Evolutionary conservation across 2,329 filamentous ascomycete species (phyloP).

Genomic region (Leptosphaerulina australis): DNA sequence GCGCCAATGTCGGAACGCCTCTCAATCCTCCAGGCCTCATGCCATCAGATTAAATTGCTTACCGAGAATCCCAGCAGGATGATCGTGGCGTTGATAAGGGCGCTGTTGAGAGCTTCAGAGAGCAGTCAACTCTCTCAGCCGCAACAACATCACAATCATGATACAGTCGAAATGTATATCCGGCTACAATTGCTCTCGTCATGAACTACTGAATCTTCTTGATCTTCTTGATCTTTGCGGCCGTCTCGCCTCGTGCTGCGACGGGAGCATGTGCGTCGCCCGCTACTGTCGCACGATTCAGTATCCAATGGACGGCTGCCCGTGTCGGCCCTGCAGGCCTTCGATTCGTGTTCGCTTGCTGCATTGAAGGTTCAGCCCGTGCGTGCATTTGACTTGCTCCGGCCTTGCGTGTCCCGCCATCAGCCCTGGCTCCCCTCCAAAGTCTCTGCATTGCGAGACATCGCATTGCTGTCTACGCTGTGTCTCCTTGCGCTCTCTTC

Average conservation of each 20-base stretch:
- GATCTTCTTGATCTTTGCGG: constrained; percentile 12
- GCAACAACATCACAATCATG: not conserved
- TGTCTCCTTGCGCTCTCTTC: constrained; percentile 25
- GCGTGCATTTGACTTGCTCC: constrained; percentile 23
- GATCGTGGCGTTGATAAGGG: constrained; percentile 10
- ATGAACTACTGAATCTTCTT: constrained; percentile 2
- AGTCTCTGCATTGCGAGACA: constrained; percentile 35
- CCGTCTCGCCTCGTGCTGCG: constrained; percentile 29
- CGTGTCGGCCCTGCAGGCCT: constrained; percentile 26
- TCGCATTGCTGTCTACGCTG: constrained; percentile 26
- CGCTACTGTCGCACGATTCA: constrained; percentile 41
- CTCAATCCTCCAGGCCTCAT: constrained; percentile 23
- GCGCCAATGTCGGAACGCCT: constrained; percentile 20
- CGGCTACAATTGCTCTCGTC: constrained; percentile 1
- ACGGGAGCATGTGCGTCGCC: constrained; percentile 38
- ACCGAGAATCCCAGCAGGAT: constrained; percentile 13
- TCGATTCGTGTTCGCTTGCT: constrained; percentile 30
- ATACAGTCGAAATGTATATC: not conserved
- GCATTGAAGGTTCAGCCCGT: constrained; percentile 30
- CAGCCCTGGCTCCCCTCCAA: constrained; percentile 32
- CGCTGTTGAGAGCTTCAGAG: not conserved
- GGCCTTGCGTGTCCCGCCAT: constrained; percentile 32
- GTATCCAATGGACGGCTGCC: constrained; percentile 27
- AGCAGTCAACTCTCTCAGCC: not conserved
- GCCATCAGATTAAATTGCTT: constrained; percentile 21